Evolutionary conservation across 176 grass and related monocot genomes (phyloP).

Genomic region (Oropetium thomaeum): DNA sequence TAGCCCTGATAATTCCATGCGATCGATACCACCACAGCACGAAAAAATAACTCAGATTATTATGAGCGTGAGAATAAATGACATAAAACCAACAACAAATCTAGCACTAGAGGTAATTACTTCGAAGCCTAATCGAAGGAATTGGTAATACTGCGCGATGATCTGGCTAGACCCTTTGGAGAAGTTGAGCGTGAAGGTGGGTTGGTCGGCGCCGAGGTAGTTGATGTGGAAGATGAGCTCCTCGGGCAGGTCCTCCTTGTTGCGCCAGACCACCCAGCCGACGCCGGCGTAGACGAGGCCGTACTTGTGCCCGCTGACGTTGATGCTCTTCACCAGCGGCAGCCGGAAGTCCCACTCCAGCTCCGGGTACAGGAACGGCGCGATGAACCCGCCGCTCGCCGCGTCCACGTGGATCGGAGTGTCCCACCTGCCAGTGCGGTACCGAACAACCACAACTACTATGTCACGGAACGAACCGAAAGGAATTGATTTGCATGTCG

Average conservation of each 20-base stretch:
- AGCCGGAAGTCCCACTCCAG: slow-evolving; percentile 80
- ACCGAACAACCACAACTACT: no score
- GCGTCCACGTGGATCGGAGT: slow-evolving; percentile 75
- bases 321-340: slow-evolving; percentile 80
- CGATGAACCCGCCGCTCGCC: slow-evolving; percentile 80
- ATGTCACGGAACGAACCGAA: no score
- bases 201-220: slow-evolving; percentile 74
- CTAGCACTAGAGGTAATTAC: slow-evolving; percentile 34
- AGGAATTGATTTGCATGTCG: no score
- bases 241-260: slow-evolving; percentile 66
- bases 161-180: slow-evolving; percentile 87
- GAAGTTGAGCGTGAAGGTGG: slow-evolving; percentile 85
- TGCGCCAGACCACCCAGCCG: slow-evolving; percentile 63
- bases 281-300: slow-evolving; percentile 75
- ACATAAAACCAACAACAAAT: no score
- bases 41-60: neutral
- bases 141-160: slow-evolving; percentile 94
- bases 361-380: slow-evolving; percentile 74
- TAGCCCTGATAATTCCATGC: slow-evolving; percentile 66
- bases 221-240: slow-evolving; percentile 92
- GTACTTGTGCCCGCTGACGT: slow-evolving; percentile 75
- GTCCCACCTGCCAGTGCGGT: no score
- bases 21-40: no score
- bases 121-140: slow-evolving; percentile 80
- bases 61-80: neutral